These are phyloP conservation scores for Limonium bicolor DNA, from an alignment of 148 eudicot species.

Conservation along the genomic window DNA sequence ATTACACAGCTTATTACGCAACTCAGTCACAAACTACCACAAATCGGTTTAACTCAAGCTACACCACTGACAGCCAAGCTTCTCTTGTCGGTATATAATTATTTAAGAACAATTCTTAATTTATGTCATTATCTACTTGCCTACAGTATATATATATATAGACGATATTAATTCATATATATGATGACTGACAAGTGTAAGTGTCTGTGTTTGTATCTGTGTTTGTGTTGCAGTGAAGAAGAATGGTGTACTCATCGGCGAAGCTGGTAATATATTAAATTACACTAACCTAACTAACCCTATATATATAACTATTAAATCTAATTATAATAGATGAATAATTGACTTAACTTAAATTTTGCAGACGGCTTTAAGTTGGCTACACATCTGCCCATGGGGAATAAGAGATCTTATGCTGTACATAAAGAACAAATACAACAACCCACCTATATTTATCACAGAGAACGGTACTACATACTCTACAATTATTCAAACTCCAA, in stretches of 20 bases:
- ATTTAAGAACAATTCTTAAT: not conserved
- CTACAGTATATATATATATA: no score
- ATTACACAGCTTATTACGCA: slow-evolving; percentile 9
- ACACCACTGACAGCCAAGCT: slow-evolving; percentile 1
- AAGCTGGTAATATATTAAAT: not conserved
- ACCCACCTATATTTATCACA: not conserved
- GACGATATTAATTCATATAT: not conserved
- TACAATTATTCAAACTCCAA: not conserved
- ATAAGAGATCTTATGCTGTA: slow-evolving; percentile 1
- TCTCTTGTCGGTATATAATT: not conserved
- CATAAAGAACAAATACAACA: not conserved
- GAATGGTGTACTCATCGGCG: not conserved
- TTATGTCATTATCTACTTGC: not conserved
- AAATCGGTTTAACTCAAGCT: not conserved
- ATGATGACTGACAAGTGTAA: not conserved
- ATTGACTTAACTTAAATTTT: not conserved
- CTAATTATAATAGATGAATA: not conserved
- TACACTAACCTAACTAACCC: not conserved
- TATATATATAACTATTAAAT: not conserved
- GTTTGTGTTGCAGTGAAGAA: not conserved
- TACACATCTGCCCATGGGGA: slow-evolving; percentile 2
- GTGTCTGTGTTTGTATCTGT: not conserved
- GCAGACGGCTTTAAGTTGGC: slow-evolving; percentile 3
- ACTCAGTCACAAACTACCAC: not conserved
- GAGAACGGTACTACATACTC: not conserved